Evolutionary conservation across 2,329 filamentous ascomycete species (phyloP).

Genomic region (Hypoxylon sp.): DNA sequence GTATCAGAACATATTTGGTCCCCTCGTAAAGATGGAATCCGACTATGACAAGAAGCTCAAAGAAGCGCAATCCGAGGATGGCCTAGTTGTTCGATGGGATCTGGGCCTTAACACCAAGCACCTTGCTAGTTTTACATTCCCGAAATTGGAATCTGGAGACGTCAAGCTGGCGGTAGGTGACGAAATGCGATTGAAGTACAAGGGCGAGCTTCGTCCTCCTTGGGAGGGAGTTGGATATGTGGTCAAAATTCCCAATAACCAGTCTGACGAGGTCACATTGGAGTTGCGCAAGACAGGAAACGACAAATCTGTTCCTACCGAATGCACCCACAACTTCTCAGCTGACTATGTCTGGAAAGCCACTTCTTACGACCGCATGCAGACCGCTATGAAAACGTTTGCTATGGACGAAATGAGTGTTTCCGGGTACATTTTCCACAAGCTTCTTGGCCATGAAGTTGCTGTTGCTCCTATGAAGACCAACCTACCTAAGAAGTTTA

Average conservation of each 20-base stretch:
- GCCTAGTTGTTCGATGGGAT: constrained; percentile 94
- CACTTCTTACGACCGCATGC: constrained; percentile 99
- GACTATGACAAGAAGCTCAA: constrained; percentile 99
- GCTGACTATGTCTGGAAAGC: constrained; percentile 99
- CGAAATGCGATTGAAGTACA: constrained; percentile 98
- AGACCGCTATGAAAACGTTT: constrained; percentile 99
- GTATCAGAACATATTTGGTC: constrained; percentile 98
- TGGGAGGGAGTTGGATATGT: constrained; percentile 99
- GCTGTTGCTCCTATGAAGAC: constrained; percentile 96
- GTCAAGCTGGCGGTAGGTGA: constrained; percentile 98
- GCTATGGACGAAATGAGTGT: constrained; percentile 98
- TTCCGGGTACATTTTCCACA: constrained; percentile 98
- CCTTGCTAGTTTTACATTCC: constrained; percentile 92
- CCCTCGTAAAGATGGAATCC: constrained; percentile 97
- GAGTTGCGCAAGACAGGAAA: constrained; percentile 95
- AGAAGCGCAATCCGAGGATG: constrained; percentile 97
- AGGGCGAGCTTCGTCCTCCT: constrained; percentile 87
- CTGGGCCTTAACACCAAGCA: constrained; percentile 98
- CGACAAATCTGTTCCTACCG: constrained; percentile 94
- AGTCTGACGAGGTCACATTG: constrained; percentile 96
- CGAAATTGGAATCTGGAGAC: constrained; percentile 96
- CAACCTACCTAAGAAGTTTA: constrained; percentile 95
- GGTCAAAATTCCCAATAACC: constrained; percentile 99
- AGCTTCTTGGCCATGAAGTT: constrained; percentile 93
- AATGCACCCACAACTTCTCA: constrained; percentile 97